phyloP scores from a whole-genome alignment of 2,329 filamentous ascomycete genomes.

The Didymella keratinophila region DNA sequence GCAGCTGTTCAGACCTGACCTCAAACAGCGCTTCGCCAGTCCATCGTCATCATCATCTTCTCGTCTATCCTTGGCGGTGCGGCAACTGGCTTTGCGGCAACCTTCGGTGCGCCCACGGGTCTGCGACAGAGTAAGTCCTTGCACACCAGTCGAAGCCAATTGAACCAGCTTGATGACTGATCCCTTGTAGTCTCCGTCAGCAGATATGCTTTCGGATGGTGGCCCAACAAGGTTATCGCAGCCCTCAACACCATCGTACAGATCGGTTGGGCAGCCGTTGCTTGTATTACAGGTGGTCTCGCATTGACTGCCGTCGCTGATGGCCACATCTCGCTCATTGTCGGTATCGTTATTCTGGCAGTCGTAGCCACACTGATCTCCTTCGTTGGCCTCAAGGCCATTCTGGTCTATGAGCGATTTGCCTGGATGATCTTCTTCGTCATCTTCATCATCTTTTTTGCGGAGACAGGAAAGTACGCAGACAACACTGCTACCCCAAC shows the following conservation, averaged over 20 bases:
- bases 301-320: slow-evolving; percentile 53
- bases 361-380: slow-evolving; percentile 49
- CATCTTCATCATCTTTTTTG: slow-evolving; percentile 58
- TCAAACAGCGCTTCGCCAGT: slow-evolving; percentile 50
- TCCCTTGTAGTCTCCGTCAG: slow-evolving; percentile 8
- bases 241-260: slow-evolving; percentile 58
- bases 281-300: slow-evolving; percentile 55
- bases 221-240: slow-evolving; percentile 58
- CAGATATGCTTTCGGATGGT: slow-evolving; percentile 57
- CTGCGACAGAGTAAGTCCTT: slow-evolving; percentile 49
- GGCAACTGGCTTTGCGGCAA: slow-evolving; percentile 53
- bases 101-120: slow-evolving; percentile 53
- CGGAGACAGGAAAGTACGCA: slow-evolving; percentile 55
- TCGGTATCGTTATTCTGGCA: slow-evolving; percentile 56
- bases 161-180: neutral
- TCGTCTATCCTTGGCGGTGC: slow-evolving; percentile 53
- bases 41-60: slow-evolving; percentile 52
- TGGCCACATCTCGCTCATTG: slow-evolving; percentile 54
- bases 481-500: slow-evolving; percentile 48
- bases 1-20: slow-evolving; percentile 8
- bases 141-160: slow-evolving; percentile 32
- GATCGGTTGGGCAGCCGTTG: slow-evolving; percentile 53
- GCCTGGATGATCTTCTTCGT: slow-evolving; percentile 59
- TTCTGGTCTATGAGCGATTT: slow-evolving; percentile 59
- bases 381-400: slow-evolving; percentile 54